Evolutionary conservation across 1,284 basidiomycete genomes (phyloP).

Genomic region (Cutaneotrichosporon cutaneum): DNA sequence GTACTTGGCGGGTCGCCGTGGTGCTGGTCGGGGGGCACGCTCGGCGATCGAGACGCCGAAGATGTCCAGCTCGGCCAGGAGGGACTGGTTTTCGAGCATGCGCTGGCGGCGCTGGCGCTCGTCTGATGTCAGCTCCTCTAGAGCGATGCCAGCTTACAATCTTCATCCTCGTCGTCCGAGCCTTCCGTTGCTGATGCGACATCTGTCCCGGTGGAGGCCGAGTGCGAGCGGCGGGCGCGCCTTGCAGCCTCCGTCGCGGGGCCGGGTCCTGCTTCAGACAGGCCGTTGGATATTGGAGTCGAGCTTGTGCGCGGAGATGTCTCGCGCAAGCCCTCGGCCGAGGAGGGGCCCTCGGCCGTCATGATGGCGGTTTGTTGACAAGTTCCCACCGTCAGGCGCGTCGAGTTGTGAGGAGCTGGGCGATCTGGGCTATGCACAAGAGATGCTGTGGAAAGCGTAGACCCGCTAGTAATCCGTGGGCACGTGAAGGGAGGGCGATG

Average conservation of each 20-base stretch:
- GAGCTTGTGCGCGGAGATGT: not conserved
- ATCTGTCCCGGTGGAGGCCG: not conserved
- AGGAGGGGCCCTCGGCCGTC: conserved; percentile 2
- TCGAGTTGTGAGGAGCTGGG: not conserved
- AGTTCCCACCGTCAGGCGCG: not conserved
- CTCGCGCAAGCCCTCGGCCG: not conserved
- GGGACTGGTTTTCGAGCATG: conserved; percentile 14
- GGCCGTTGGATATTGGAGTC: not conserved
- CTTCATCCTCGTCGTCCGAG: conserved; percentile 5
- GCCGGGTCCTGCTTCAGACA: not conserved
- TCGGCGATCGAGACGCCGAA: not conserved
- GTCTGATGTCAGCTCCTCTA: conserved; percentile 15
- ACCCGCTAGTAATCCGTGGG: not conserved
- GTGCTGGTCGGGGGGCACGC: not conserved
- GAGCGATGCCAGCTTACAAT: not conserved
- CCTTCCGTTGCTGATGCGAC: not conserved
- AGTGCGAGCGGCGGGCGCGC: not conserved
- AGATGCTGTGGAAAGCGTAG: not conserved
- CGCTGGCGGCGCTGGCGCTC: conserved; percentile 14
- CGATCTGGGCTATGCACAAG: not conserved
- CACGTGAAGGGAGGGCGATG: not conserved
- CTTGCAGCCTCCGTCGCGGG: conserved; percentile 1
- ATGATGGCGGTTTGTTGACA: conserved; percentile 3
- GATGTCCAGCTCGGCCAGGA: conserved; percentile 15
- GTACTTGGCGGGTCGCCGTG: not conserved